phyloP scores from a whole-genome alignment of 148 eudicot genomes.

The Polygonum aviculare region DNA sequence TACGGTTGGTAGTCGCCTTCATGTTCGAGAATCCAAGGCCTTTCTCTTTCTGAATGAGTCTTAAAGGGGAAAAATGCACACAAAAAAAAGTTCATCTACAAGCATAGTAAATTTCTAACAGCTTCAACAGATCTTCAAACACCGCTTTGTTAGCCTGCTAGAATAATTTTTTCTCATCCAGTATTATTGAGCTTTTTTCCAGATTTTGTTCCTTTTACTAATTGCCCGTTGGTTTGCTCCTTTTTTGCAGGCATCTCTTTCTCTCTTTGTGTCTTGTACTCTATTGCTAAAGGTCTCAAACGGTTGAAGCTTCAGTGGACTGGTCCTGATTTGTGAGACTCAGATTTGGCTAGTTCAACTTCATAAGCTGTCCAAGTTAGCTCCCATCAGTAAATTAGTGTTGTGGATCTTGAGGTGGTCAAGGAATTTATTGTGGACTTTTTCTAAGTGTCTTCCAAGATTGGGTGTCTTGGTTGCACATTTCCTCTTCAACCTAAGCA shows the following conservation, averaged over 20 bases:
- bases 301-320: constrained; percentile 2
- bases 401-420: constrained; percentile 10
- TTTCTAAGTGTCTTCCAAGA: neutral
- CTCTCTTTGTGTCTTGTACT: neutral
- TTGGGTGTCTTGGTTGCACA: neutral
- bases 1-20: neutral
- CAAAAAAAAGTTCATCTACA: neutral
- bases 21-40: constrained; percentile 6
- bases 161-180: neutral
- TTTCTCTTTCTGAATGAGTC: constrained; percentile 13
- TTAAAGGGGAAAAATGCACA: neutral
- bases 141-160: neutral
- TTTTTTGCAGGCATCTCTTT: constrained; percentile 10
- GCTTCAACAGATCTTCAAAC: constrained; percentile 14
- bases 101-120: constrained; percentile 6
- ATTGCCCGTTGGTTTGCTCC: constrained; percentile 18
- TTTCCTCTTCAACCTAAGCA: constrained; percentile 1
- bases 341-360: constrained; percentile 6
- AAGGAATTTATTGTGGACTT: neutral
- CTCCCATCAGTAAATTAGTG: neutral
- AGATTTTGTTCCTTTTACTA: neutral
- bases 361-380: neutral
- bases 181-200: neutral
- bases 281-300: constrained; percentile 4
- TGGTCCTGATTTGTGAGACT: neutral